A percentile compares a stretch with the other conserved stretches of the same genome.
These are phyloP conservation scores for Candida insectalens DNA, from an alignment of 805 yeast genomes.

Conservation along the genomic window DNA sequence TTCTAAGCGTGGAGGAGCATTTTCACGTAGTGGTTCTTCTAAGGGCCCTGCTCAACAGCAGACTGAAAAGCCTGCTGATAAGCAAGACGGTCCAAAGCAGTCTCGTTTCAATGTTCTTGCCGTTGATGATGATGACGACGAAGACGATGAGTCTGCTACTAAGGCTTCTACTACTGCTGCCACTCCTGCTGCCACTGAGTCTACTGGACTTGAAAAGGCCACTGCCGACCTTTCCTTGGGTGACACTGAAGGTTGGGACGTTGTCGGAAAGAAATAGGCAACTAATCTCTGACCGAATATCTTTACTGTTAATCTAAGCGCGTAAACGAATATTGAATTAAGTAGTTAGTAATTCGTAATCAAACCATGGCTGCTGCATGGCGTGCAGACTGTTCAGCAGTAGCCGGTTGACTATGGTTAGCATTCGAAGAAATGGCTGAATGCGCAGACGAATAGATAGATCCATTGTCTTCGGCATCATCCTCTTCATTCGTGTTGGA, in stretches of 20 bases:
- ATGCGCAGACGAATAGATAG: too few species aligned
- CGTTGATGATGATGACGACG: slow-evolving; percentile 40
- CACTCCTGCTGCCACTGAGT: slow-evolving; percentile 9
- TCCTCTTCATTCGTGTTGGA: too few species aligned
- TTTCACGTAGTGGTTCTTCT: neutral
- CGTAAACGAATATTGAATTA: too few species aligned
- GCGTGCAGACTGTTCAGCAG: too few species aligned
- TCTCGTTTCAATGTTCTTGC: slow-evolving; percentile 43
- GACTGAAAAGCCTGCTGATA: slow-evolving; percentile 1
- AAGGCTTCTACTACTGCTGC: slow-evolving; percentile 14
- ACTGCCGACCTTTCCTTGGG: slow-evolving; percentile 30
- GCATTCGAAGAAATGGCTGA: too few species aligned
- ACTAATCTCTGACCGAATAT: too few species aligned
- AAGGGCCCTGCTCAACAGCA: neutral
- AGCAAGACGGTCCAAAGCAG: slow-evolving; percentile 25
- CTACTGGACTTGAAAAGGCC: slow-evolving; percentile 18
- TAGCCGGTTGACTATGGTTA: too few species aligned
- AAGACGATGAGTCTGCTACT: slow-evolving; percentile 29
- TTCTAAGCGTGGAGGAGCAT: neutral
- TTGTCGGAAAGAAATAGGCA: neutral
- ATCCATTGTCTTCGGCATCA: too few species aligned
- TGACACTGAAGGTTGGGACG: slow-evolving; percentile 32
- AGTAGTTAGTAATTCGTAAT: neutral
- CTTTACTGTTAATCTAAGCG: too few species aligned
- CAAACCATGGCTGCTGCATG: neutral